Evolutionary conservation across 208 protist species (phyloP).

Genomic region (Acanthamoeba triangularis): DNA sequence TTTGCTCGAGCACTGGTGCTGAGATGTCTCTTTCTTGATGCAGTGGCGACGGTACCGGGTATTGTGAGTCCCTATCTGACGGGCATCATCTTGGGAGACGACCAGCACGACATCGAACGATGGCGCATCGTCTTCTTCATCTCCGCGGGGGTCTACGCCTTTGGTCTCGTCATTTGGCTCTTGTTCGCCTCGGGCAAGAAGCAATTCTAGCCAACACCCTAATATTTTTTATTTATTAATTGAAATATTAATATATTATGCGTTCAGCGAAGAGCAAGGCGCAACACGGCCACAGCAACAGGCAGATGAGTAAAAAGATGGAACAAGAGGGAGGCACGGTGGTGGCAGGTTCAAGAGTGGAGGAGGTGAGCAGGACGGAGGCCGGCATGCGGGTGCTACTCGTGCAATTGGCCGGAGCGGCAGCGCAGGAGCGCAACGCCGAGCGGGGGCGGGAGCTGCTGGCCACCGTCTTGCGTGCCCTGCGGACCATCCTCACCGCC

Average conservation of each 20-base stretch:
- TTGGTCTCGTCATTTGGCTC: conserved; percentile 48
- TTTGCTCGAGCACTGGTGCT: no score
- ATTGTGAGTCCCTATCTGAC: conserved; percentile 68
- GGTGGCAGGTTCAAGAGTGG: no score
- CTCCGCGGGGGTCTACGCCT: conserved; percentile 25
- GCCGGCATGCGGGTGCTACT: background rate
- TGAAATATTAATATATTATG: no score
- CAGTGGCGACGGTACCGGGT: conserved; percentile 71
- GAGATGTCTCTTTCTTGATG: no score
- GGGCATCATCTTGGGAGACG: conserved; percentile 51
- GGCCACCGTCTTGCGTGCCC: background rate
- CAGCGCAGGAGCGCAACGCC: background rate
- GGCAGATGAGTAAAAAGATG: no score
- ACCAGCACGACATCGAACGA: conserved; percentile 7
- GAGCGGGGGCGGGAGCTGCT: background rate
- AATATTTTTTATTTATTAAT: no score
- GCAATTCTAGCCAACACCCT: no score
- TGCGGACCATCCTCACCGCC: conserved; percentile 1
- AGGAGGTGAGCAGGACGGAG: background rate
- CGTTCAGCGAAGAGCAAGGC: no score
- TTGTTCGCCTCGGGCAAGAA: conserved; percentile 68
- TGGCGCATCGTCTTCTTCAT: conserved; percentile 76
- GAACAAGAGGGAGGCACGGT: no score
- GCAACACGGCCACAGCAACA: no score
- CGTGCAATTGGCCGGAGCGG: background rate